These are phyloP conservation scores for Meredithiella fracta DNA, from an alignment of 2,329 filamentous ascomycete species.

Conservation along the genomic window DNA sequence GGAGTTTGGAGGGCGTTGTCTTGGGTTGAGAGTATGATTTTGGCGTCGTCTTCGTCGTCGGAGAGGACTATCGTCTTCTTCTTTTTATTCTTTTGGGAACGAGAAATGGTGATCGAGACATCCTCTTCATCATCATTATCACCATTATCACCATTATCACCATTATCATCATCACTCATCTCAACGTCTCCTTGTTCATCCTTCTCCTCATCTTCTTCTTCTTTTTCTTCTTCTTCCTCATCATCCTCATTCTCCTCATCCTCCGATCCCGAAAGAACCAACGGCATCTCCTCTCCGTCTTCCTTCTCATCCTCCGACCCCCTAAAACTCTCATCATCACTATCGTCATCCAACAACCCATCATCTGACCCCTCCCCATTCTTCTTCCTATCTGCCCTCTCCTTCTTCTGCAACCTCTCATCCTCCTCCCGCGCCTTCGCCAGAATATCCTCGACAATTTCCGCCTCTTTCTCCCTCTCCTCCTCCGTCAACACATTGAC, in stretches of 20 bases:
- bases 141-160: slow-evolving; percentile 14
- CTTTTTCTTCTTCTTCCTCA: slow-evolving; percentile 23
- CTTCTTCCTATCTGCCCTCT: slow-evolving; percentile 53
- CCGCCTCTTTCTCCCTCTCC: slow-evolving; percentile 67
- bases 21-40: slow-evolving; percentile 18
- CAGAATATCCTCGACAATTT: slow-evolving; percentile 74
- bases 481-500: slow-evolving; percentile 70
- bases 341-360: slow-evolving; percentile 39
- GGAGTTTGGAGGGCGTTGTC: slow-evolving; percentile 27
- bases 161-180: slow-evolving; percentile 20
- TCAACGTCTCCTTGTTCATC: slow-evolving; percentile 27
- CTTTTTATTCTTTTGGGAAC: slow-evolving; percentile 34
- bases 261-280: slow-evolving; percentile 31
- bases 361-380: slow-evolving; percentile 33
- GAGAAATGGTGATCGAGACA: slow-evolving; percentile 29
- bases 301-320: slow-evolving; percentile 25
- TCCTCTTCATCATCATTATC: slow-evolving; percentile 25
- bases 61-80: slow-evolving; percentile 39
- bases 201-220: slow-evolving; percentile 22
- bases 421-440: slow-evolving; percentile 71
- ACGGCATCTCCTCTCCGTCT: slow-evolving; percentile 23
- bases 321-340: slow-evolving; percentile 36
- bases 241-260: slow-evolving; percentile 17
- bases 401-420: slow-evolving; percentile 58
- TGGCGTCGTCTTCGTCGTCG: slow-evolving; percentile 41